Conservation (phyloP, 495 filamentous ascomycete genomes). For the Acidomyces sp. region DNA sequence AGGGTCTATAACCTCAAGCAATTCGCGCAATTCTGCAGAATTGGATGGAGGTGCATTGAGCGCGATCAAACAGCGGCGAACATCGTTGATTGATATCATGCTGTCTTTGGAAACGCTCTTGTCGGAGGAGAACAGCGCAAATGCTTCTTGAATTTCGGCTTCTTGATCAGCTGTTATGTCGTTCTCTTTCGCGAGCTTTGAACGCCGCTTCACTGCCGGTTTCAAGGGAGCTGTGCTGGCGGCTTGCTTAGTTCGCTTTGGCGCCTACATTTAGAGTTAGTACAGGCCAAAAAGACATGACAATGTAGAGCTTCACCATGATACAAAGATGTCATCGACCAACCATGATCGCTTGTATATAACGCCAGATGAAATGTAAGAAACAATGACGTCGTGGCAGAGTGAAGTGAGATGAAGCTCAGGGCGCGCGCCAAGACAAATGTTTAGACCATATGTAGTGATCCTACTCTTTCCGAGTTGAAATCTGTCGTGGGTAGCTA, state of each 20-base stretch:
- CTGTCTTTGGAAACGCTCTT: constrained; percentile 41
- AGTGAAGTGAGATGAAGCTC: too few relatives aligned
- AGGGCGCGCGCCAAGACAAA: too few relatives aligned
- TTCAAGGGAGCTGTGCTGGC: constrained; percentile 12
- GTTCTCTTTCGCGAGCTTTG: constrained; percentile 81
- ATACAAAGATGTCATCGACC: too few relatives aligned
- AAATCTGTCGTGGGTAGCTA: too few relatives aligned
- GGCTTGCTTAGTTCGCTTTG: constrained; percentile 28
- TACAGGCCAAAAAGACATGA: too few relatives aligned
- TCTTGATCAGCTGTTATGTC: constrained; percentile 73
- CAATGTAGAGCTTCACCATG: too few relatives aligned
- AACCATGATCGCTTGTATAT: too few relatives aligned
- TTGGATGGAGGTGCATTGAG: constrained; percentile 42
- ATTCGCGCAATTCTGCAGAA: constrained; percentile 53
- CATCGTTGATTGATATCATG: constrained; percentile 65
- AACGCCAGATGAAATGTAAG: too few relatives aligned
- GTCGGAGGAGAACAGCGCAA: constrained; percentile 59
- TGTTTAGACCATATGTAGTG: too few relatives aligned
- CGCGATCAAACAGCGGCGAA: constrained; percentile 61
- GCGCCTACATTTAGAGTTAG: too few relatives aligned
- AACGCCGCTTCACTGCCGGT: constrained; percentile 36
- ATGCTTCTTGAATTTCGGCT: constrained; percentile 79
- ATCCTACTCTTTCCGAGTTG: too few relatives aligned
- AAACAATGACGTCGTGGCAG: too few relatives aligned
- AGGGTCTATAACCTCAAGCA: constrained; percentile 68